Evolutionary conservation across 768 basidiomycete species (phyloP).

Genomic region (Tylopilus felleus): DNA sequence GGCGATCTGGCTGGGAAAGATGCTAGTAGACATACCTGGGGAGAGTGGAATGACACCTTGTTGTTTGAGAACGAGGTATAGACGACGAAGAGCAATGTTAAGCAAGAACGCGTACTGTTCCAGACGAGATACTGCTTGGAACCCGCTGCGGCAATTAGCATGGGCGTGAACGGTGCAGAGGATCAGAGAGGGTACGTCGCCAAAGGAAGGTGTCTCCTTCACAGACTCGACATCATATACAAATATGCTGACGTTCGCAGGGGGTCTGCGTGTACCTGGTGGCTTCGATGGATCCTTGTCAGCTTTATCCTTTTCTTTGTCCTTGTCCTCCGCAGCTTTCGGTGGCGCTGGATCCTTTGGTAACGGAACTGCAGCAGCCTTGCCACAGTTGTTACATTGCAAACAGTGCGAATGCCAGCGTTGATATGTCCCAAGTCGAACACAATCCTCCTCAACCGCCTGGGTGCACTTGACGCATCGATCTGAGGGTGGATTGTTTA

Average conservation of each 20-base stretch:
- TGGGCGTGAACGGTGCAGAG: slow-evolving; percentile 79
- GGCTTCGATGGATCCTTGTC: slow-evolving; percentile 53
- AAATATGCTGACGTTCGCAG: slow-evolving; percentile 78
- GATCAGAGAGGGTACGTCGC: slow-evolving; percentile 67
- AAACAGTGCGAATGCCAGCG: slow-evolving; percentile 96
- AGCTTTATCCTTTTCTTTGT: slow-evolving; percentile 39
- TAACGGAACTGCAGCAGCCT: slow-evolving; percentile 60
- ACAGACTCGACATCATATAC: slow-evolving; percentile 69
- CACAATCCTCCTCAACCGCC: slow-evolving; percentile 97
- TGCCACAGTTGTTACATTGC: slow-evolving; percentile 80
- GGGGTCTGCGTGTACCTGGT: slow-evolving; percentile 65
- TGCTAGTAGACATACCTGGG: slow-evolving; percentile 49
- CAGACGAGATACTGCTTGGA: slow-evolving; percentile 87
- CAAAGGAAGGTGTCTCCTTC: slow-evolving; percentile 67
- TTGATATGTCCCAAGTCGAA: slow-evolving; percentile 91
- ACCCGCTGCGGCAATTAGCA: slow-evolving; percentile 64
- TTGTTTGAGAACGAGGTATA: slow-evolving; percentile 84
- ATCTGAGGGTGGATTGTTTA: slow-evolving; percentile 80
- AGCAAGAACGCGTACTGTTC: slow-evolving; percentile 98
- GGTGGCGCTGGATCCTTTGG: slow-evolving; percentile 53
- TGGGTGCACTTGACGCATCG: slow-evolving; percentile 84
- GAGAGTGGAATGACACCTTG: slow-evolving; percentile 86
- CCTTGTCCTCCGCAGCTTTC: slow-evolving; percentile 50
- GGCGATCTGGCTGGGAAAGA: slow-evolving; percentile 4
- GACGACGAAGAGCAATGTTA: slow-evolving; percentile 88